Conservation (phyloP, 176 grass and related monocot species). For the Triticum dicoccoides region DNA sequence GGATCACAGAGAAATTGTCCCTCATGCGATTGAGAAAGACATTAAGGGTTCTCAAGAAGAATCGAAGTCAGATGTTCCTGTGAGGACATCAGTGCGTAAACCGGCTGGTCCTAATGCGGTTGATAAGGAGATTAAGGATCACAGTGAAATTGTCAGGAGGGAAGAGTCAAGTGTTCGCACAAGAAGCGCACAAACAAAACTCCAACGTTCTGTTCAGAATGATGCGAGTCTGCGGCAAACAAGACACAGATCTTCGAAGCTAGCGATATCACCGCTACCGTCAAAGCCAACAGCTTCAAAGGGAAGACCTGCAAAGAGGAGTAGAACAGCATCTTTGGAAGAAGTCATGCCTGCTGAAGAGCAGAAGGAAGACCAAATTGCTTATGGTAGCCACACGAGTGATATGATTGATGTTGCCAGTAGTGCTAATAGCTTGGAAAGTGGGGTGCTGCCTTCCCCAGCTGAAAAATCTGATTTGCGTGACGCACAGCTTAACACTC, state of each 20-base stretch:
- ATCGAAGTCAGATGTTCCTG: neutral
- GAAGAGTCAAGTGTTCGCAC: neutral
- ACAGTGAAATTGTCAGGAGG: neutral
- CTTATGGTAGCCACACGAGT: neutral
- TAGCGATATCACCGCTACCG: neutral
- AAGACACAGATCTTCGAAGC: neutral
- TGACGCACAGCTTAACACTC: conserved; percentile 14
- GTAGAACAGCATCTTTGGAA: neutral
- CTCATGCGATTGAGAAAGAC: neutral
- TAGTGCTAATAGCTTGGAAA: neutral
- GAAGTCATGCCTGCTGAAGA: conserved; percentile 16
- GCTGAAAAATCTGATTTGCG: conserved; percentile 19
- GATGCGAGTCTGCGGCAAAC: neutral
- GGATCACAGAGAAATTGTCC: neutral
- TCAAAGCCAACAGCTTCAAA: conserved; percentile 23
- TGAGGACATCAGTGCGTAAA: conserved; percentile 4
- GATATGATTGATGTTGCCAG: neutral
- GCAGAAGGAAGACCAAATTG: conserved; percentile 2
- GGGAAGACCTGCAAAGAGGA: conserved; percentile 34
- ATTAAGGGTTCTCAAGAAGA: neutral
- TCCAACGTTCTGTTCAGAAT: neutral
- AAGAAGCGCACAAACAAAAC: neutral
- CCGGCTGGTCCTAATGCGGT: neutral
- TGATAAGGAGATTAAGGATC: neutral
- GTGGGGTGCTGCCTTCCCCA: neutral